Base-by-base conservation (phyloP, 768 basidiomycete species). In the Basidioascus undulatus region DNA sequence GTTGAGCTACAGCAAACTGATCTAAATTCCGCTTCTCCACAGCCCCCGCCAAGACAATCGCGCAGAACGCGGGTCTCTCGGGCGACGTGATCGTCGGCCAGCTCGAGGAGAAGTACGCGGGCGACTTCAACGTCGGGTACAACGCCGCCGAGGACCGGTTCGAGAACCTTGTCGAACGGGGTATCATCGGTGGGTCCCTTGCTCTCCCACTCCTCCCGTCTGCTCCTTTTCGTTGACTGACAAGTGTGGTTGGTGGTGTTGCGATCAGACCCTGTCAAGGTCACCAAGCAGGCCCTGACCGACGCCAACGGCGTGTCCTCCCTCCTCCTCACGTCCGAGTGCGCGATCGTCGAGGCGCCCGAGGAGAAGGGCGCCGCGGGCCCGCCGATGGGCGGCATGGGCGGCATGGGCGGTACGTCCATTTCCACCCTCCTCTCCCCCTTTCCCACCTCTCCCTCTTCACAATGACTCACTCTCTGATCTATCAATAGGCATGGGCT, bases 231-330 rank as follows among this genome's bases (percentile, higher is more conserved):
- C 5, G 13, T 5, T 5, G 15, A 19, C 6, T 25, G 3, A 15
- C 28, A 15, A 9, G 9, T 15, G 28, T 30, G 10, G 9, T 30
- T 30, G 1, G 28, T 30, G 9, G 28, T 15, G 10, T 30, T 9
- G 28, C 15, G 28, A 15, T 30, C 28, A 9, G 30, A 24, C 62
- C 87, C 86, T 1, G 64, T 87, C 45, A 89, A 89, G 71, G 89
- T 96, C 38, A 87, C 92, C 38, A 65, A 82, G 51, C 89, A 84
- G 3, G 84, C 84, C 2, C 65, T 94, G 23, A 72, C 87, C 2
- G 87, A 96, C 55, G 87, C 89, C 0, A 53, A 70, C 19, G 86
- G 89, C 54, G 87, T 94, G n/a, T 83, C 87, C 4, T 78, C 74
- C 47, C 62, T 96, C 58, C 63, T 94, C 60, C 84, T 84, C 36